phyloP scores from a whole-genome alignment of 148 eudicot genomes.

The Dianthus caryophyllus region DNA sequence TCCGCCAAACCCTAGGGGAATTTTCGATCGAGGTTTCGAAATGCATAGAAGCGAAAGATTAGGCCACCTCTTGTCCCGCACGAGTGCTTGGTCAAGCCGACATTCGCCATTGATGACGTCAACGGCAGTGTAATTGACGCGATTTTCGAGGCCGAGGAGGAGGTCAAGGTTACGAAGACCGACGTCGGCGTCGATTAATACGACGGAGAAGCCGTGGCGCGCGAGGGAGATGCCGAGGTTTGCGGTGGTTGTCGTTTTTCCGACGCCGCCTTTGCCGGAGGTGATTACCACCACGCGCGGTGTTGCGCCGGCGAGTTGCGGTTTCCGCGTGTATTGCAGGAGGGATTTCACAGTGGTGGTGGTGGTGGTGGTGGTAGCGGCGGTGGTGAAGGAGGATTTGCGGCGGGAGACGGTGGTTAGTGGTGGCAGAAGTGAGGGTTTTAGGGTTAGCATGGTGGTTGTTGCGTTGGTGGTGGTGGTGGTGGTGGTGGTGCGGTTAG shows the following conservation, averaged over 20 bases:
- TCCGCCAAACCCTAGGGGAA: conserved; percentile 82
- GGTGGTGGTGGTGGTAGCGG: background rate
- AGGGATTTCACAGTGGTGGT: conserved; percentile 21
- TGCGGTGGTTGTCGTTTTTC: conserved; percentile 95
- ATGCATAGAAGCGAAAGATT: conserved; percentile 77
- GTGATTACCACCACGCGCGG: conserved; percentile 89
- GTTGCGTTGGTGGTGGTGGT: no score
- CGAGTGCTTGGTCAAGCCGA: conserved; percentile 88
- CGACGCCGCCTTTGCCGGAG: conserved; percentile 97
- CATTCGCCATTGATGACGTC: conserved; percentile 96
- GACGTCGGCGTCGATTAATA: conserved; percentile 90
- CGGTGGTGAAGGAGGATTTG: no score
- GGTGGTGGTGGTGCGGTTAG: no score
- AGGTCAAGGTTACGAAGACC: conserved; percentile 95
- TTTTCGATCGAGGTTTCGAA: conserved; percentile 85
- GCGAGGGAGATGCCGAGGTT: conserved; percentile 91
- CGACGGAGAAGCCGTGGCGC: conserved; percentile 88
- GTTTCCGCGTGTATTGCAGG: conserved; percentile 77
- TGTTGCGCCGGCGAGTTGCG: conserved; percentile 69
- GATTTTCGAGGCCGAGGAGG: conserved; percentile 79
- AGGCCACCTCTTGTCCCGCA: conserved; percentile 81
- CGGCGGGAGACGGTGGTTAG: no score
- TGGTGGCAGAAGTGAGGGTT: no score
- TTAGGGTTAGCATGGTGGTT: no score
- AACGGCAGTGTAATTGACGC: conserved; percentile 87